Percentiles rank a stretch among this genome's conserved stretches.
Conservation (phyloP, 2,329 filamentous ascomycete genomes). For the Verticillium dahliae region DNA sequence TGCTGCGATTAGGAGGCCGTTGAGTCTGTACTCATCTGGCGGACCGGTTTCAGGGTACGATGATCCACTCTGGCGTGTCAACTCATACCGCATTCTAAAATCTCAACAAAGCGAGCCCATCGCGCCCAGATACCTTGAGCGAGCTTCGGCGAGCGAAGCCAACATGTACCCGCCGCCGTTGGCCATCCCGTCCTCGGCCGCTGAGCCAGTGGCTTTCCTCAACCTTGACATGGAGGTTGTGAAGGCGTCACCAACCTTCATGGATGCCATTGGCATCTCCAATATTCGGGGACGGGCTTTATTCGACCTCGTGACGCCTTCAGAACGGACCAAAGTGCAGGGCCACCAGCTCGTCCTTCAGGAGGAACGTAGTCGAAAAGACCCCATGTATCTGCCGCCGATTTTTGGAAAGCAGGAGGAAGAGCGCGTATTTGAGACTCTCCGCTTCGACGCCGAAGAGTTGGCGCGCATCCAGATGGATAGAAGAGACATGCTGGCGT, state of each 20-base stretch:
- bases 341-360: slow-evolving; percentile 45
- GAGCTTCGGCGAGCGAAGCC: slow-evolving; percentile 39
- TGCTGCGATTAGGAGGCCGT: slow-evolving; percentile 38
- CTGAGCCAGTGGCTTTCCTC: slow-evolving; percentile 51
- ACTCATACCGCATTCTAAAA: slow-evolving; percentile 48
- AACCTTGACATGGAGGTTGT: slow-evolving; percentile 52
- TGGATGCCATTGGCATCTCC: slow-evolving; percentile 45
- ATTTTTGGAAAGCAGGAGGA: slow-evolving; percentile 51
- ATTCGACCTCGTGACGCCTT: slow-evolving; percentile 43
- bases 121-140: slow-evolving; percentile 43
- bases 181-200: slow-evolving; percentile 29
- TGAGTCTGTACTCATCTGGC: slow-evolving; percentile 43
- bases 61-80: slow-evolving; percentile 35
- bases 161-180: slow-evolving; percentile 40
- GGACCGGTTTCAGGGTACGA: slow-evolving; percentile 38
- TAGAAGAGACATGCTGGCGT: slow-evolving; percentile 48
- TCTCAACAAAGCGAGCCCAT: slow-evolving; percentile 44
- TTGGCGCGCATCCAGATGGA: slow-evolving; percentile 45
- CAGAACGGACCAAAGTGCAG: slow-evolving; percentile 46
- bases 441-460: slow-evolving; percentile 49
- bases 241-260: slow-evolving; percentile 49
- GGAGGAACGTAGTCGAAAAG: slow-evolving; percentile 49
- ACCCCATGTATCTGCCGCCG: slow-evolving; percentile 58
- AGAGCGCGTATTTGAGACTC: slow-evolving; percentile 45
- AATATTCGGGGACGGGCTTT: slow-evolving; percentile 43